phyloP scores from a whole-genome alignment of 257 asterid species.

The Handroanthus guayacan region DNA sequence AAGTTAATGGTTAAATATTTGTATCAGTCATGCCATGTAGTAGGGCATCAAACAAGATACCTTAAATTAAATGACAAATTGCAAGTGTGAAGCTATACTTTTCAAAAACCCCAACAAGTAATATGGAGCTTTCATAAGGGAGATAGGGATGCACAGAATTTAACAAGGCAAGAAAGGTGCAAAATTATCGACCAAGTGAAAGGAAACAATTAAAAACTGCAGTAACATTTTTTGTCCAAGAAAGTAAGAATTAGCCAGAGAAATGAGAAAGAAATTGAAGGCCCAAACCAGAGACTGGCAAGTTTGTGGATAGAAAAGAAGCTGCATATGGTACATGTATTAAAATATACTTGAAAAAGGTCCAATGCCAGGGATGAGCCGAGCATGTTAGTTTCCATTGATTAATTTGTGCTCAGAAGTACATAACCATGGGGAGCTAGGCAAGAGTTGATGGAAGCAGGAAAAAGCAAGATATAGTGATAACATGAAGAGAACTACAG shows the following conservation, averaged over 20 bases:
- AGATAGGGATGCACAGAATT: neutral
- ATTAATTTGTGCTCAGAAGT: neutral
- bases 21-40: neutral
- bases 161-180: constrained; percentile 19
- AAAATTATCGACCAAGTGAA: constrained; percentile 11
- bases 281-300: constrained; percentile 18
- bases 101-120: constrained; percentile 3
- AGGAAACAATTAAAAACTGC: neutral
- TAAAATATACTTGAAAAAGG: neutral
- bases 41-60: neutral
- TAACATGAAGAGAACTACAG: neutral
- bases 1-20: constrained; percentile 8
- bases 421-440: neutral
- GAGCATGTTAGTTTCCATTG: neutral
- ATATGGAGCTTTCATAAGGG: neutral
- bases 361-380: neutral
- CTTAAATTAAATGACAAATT: neutral
- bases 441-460: neutral
- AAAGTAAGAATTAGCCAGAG: neutral
- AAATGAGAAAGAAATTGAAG: neutral
- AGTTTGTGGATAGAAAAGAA: neutral
- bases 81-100: neutral
- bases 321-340: neutral
- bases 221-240: neutral
- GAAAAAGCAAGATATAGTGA: neutral